A percentile compares a stretch with the other conserved stretches of the same genome.
Conservation (phyloP, 441 rosid species). For the Populus hybrid region DNA sequence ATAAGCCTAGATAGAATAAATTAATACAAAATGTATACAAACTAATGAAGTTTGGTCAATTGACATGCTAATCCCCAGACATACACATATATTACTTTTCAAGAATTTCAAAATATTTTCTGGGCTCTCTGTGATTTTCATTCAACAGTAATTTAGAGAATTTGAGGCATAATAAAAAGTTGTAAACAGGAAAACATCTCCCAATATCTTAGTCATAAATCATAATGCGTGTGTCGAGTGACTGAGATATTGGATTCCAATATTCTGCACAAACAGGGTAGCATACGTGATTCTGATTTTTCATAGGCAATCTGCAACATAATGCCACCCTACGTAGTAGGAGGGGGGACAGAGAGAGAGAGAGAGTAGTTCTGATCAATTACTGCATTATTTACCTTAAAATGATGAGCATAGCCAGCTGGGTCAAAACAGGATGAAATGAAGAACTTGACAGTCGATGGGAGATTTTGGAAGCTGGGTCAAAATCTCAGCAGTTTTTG, state of each 20-base stretch:
- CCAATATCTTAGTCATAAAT: neutral
- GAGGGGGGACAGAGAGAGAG: neutral
- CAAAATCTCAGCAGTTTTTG: too few relatives aligned
- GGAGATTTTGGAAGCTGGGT: too few relatives aligned
- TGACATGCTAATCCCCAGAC: too few relatives aligned
- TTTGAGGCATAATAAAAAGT: neutral
- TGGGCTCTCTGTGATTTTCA: neutral
- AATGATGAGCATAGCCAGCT: neutral
- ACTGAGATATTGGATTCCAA: neutral
- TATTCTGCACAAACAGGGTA: too few relatives aligned
- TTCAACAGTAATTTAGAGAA: neutral
- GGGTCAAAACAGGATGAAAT: neutral
- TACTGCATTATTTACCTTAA: neutral
- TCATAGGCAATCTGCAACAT: neutral
- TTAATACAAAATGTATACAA: too few relatives aligned
- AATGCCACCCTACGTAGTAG: neutral
- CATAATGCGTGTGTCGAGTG: neutral
- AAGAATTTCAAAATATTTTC: neutral
- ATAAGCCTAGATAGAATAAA: too few relatives aligned
- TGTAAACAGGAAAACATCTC: neutral
- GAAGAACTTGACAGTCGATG: neutral
- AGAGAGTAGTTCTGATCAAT: neutral
- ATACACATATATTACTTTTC: neutral
- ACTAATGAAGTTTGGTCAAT: neutral
- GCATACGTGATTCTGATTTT: neutral